Evolutionary conservation across 2,329 filamentous ascomycete genomes (phyloP), one percentile per base, ranked within the genome.

Genomic region (Xylariaceae sp.): DNA sequence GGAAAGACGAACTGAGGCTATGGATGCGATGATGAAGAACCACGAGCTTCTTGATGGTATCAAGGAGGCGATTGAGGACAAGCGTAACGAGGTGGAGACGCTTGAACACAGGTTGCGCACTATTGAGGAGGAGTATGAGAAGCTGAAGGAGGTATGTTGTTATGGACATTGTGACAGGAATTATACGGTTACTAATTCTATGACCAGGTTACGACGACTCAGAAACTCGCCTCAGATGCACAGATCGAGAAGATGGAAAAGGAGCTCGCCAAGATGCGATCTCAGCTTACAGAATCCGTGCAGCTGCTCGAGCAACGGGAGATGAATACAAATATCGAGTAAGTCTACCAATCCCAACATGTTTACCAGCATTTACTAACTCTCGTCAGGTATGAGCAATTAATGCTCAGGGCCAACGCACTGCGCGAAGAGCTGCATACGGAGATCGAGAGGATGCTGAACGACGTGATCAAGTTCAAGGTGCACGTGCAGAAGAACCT

Each of bases 181-280:
- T 18, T 53, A 48, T 34, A 15, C 55, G 52, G 39, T 64, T 65
- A 59, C 65, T 65, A 59, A 69, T 57, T 13, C 15, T 11, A 39
- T 5, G 34, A 1, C 52, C 54, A 73, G 72, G 76, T 83, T 60
- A 93, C 89, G 6, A 89, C 84, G 51, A 90, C 92, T 15, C 91
- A 96, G 73, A 95, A 95, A 76, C 84, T 93, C 72, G 88, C 87
- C 6, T 90, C 88, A 2, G 94, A 97, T 72, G 86, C 92, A 7
- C 93, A 97, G 73, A 96, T 99, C 68, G 94, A 99, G 75, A 94
- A 94, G 79, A 95, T 97, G 88, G 94, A 99, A 76, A 97, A 96
- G 75, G 92, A 99, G 73, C 79, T 99, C n/a, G 89, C 90, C 51
- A 90, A 92, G 73, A 96, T 97, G 90, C 84, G 92, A 48, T 84